Percentiles rank a stretch among this genome's conserved stretches.
These are phyloP conservation scores for Endogone sp. DNA, from an alignment of 192 early-diverging fungal species.

Conservation along the genomic window DNA sequence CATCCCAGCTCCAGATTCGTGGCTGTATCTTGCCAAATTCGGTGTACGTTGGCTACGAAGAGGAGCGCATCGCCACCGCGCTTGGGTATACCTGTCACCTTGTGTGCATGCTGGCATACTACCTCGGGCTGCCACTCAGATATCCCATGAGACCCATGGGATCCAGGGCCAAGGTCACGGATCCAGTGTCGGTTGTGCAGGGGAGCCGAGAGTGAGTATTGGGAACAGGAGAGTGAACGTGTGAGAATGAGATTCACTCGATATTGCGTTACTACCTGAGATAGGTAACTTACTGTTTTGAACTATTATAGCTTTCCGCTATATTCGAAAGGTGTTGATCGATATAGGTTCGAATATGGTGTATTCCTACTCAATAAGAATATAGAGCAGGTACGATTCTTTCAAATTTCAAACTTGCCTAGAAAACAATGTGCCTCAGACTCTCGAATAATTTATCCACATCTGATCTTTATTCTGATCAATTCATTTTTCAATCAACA, in stretches of 20 bases:
- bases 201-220: conserved; percentile 32
- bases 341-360: conserved; percentile 72
- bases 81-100: conserved; percentile 69
- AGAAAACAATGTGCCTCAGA: no score
- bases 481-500: no score
- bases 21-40: conserved; percentile 54
- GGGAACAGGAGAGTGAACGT: neutral
- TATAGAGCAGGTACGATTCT: conserved; percentile 70
- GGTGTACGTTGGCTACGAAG: conserved; percentile 43
- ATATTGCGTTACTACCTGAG: neutral
- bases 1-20: conserved; percentile 32
- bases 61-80: conserved; percentile 63
- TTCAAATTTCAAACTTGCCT: neutral
- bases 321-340: conserved; percentile 61
- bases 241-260: no score
- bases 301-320: conserved; percentile 65
- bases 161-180: conserved; percentile 60
- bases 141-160: conserved; percentile 77
- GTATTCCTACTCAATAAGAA: conserved; percentile 85
- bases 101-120: conserved; percentile 63
- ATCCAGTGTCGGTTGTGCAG: conserved; percentile 36
- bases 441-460: no score
- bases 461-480: no score
- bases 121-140: conserved; percentile 62
- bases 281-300: neutral